Base-by-base conservation (phyloP, 352 stramenopile genomes). In the Phytophthora citrophthora region DNA sequence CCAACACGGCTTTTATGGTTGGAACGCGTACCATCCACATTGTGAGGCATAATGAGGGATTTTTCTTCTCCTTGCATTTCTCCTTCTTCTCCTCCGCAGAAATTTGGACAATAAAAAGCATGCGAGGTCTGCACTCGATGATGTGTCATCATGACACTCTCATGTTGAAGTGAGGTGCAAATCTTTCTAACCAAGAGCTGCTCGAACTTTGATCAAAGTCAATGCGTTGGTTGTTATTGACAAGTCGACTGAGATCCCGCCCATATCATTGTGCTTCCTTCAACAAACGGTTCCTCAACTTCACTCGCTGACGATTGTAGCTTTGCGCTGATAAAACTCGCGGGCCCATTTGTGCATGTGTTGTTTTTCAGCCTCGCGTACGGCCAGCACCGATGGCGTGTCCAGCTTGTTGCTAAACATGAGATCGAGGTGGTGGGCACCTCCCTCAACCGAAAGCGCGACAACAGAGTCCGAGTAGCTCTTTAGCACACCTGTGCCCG, bases 321-420 rank as follows among this genome's bases (percentile, higher is more conserved):
- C 51, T 55, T 70, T 80, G 49, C 60, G 64, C 38, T 68, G 59
- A 50, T 85, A 86, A 66, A 75, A 88, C 54, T 88, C 52, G n/a
- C 52, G 48, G 29, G 94, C 73, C 93, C 93, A 98, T 58, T 87
- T 80, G 47, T 82, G 70, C 54, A 97, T 93, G 47, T 97, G 70
- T 38, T 82, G 34, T 56, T 88, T 79, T 67, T 97, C 88, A 3
- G 70, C 74, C n/a, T 70, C 71, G 26, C 93, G 81, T 15, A 90
- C 90, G 4, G 81, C 74, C 43, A 78, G 62, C 27, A 97, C 74
- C 5, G 77, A 72, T n/a, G 70, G 66, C 16, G 94, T 87, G 70
- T 98, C 95, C 13, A 93, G 54, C 40, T 80, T 57, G 69, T 96
- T 79, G 27, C 65, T 86, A 64, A 97, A 98, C 81, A 98, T 97